phyloP scores from a whole-genome alignment of 495 filamentous ascomycete genomes.

The Oleoguttula mirabilis region DNA sequence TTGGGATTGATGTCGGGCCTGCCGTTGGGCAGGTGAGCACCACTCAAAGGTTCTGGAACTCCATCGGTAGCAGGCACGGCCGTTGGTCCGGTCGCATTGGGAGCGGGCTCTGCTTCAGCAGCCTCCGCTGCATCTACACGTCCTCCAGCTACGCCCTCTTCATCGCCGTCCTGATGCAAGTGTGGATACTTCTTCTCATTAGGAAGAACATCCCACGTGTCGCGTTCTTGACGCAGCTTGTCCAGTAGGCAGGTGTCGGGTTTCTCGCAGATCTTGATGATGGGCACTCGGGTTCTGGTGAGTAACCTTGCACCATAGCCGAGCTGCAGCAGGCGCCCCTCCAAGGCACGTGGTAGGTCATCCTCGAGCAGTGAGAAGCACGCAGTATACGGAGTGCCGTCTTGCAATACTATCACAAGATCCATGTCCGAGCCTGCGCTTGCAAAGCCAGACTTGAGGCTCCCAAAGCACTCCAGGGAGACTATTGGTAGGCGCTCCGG shows the following conservation, averaged over 20 bases:
- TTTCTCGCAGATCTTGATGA: slow-evolving; percentile 67
- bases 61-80: not conserved
- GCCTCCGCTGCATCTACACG: not conserved
- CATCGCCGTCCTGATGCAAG: slow-evolving; percentile 9
- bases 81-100: not conserved
- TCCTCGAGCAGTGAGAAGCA: slow-evolving; percentile 21
- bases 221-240: slow-evolving; percentile 43
- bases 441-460: slow-evolving; percentile 60
- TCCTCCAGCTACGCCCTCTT: slow-evolving; percentile 15
- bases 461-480: slow-evolving; percentile 57
- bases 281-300: slow-evolving; percentile 63
- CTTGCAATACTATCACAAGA: slow-evolving; percentile 49
- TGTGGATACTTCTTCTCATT: slow-evolving; percentile 24
- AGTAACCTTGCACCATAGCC: slow-evolving; percentile 59
- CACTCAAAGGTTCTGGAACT: not conserved
- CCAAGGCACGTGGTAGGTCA: slow-evolving; percentile 47
- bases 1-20: not conserved
- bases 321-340: slow-evolving; percentile 54
- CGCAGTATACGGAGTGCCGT: slow-evolving; percentile 15
- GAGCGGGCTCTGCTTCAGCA: not conserved
- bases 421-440: slow-evolving; percentile 66
- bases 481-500: slow-evolving; percentile 33
- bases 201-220: slow-evolving; percentile 43
- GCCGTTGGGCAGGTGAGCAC: not conserved
- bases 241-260: slow-evolving; percentile 41